Base-by-base conservation (phyloP, 257 asterid species). In the Forsythia viridissima region DNA sequence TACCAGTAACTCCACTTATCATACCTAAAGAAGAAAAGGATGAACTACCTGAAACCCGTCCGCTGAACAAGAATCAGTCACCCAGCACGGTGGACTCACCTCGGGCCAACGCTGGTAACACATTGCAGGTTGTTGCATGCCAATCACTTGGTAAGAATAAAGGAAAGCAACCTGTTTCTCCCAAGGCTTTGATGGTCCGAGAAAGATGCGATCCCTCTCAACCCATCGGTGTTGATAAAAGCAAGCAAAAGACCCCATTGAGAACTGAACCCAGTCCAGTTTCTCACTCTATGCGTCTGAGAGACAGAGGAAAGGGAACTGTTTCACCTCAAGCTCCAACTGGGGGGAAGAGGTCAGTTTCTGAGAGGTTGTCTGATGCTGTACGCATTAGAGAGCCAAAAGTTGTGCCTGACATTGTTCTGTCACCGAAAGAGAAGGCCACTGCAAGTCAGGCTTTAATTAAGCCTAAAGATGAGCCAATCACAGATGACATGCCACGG, bases 11-110 rank as follows among this genome's bases (percentile, higher is more conserved):
- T 77, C 70, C 84, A 44, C 77, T 82, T 21, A 69, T 82, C 69
- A 78, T 12, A 77, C 87, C 87, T 67, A 84, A 85, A 75, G 91
- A 81, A 63, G 87, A 88, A 82, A 85, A 85, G 8, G 70, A 72
- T 73, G 90, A 52, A 38, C 77, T 80, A 48, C 84, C 82, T 71
- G 86, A 80, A 77, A 74, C 81, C 63, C 67, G 9, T 38, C 67
- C 65, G 34, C 68, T 42, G 70, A 72, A 68, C 40, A 77, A 18
- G 51, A 77, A 78, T 70, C 44, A 34, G 36, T 72, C 81, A 3
- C 79, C 37, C 69, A 59, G 66, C 48, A 46, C 21, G 43, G 74
- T 46, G 44, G 79, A 65, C 46, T 61, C 83, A 24, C 79, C 51
- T 24, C 75, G 70, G 70, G 18, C 40, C 20, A 77, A 52, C 72